Base-by-base conservation (phyloP, 306 rosid species). In the Cicer bijugum region DNA sequence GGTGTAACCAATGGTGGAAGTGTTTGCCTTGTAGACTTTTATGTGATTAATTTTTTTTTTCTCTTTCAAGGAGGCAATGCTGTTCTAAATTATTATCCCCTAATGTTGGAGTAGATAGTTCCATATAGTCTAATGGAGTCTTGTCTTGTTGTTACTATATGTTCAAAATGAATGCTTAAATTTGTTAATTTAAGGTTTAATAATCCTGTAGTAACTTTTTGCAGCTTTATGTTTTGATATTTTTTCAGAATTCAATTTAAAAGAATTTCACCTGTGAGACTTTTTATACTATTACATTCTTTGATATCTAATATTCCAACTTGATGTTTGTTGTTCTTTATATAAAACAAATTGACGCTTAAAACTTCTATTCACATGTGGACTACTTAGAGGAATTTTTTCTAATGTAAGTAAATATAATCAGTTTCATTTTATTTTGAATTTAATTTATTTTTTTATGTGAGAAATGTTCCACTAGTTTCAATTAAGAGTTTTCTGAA, bases 401-500 rank as follows among this genome's bases (percentile, higher is more conserved):
- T 68, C 28, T 71, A 28, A 20, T 43, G 16, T 39, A 12, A 60
- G 15, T 38, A 50, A 56, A 56, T 28, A 28, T 28, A 28, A 28
- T 28, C 35, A 16, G 23, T 58, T 38, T 60, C 8, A 16, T 60
- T 46, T 19, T 39, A 23, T 50, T 8, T 64, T 66, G 14, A 56
- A 7, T 64, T 17, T 44, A 19, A 37, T 9, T 68, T 48, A 12
- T 12, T 44, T 17, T 46, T 1, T 4, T 65, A 15, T 17, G 6
- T 65, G 2, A 19, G 12, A 67, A 63, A 65, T 56, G 66, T 7
- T 69, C 42, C 14, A 7, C 69, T 15, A 37, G 71, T 78, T 69
- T 61, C 38, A 62, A 67, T 71, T 68, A 10, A 17, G 51, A 72
- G 10, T 55, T 60, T 73, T 58, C 69, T 28, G 43, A 57, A 39